Percentiles rank a stretch among this genome's conserved stretches.
These are phyloP conservation scores for Blastobotrys terrestris DNA, from an alignment of 805 yeast genomes.

Conservation along the genomic window DNA sequence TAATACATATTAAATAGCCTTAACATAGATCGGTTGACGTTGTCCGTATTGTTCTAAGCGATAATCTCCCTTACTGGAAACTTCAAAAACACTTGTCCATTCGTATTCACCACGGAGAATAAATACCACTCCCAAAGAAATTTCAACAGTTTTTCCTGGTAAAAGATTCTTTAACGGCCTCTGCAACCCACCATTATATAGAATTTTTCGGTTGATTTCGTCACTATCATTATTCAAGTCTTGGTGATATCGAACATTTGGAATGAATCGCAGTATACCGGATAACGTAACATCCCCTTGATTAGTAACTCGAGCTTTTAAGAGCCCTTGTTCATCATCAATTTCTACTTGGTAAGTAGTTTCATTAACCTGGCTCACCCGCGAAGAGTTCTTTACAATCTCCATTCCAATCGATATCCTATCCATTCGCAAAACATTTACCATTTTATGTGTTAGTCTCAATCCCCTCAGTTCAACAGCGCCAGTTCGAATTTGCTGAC, in stretches of 20 bases:
- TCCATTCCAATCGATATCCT: constrained; percentile 32
- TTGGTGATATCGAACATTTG: constrained; percentile 21
- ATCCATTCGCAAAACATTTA: constrained; percentile 38
- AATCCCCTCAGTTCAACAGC: constrained; percentile 60
- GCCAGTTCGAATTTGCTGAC: constrained; percentile 40
- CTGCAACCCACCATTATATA: constrained; percentile 71
- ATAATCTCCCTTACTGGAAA: constrained; percentile 22
- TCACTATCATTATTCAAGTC: constrained; percentile 9
- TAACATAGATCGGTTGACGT: constrained; percentile 17
- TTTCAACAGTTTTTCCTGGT: constrained; percentile 38
- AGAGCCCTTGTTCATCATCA: constrained; percentile 44
- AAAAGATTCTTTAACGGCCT: constrained; percentile 40
- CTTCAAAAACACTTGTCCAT: constrained; percentile 64
- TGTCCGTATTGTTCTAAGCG: constrained; percentile 18
- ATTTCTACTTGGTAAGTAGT: constrained; percentile 11
- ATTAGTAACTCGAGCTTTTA: constrained; percentile 48
- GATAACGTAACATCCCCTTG: constrained; percentile 35
- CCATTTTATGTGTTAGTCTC: constrained; percentile 56
- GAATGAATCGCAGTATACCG: constrained; percentile 61
- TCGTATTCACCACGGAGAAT: constrained; percentile 77
- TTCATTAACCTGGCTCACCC: constrained; percentile 26
- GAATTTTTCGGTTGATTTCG: constrained; percentile 49
- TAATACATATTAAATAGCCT: constrained; percentile 11
- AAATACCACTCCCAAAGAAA: constrained; percentile 53
- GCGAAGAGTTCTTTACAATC: constrained; percentile 12